Evolutionary conservation across 306 rosid species (phyloP), one percentile per base, ranked within the genome.

Genomic region (Albizia julibrissin): DNA sequence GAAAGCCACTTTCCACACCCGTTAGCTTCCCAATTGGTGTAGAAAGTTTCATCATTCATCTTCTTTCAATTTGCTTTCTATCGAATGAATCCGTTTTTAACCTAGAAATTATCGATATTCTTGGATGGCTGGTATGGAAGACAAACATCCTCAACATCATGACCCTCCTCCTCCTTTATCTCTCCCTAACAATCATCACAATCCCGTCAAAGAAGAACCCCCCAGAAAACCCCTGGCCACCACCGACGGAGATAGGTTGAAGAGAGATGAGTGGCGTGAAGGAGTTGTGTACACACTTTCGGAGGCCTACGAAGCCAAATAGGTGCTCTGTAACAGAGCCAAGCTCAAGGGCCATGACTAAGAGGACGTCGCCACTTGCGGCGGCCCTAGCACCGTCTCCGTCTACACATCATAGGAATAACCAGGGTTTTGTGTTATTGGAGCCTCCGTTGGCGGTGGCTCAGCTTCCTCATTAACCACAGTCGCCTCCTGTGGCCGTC

Each of bases 221-320:
- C 90, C 87, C 12, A 88, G 85, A 77, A 91, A 88, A 80, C 76
- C 81, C 0, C 14, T 37, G 1, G 58, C 66, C 21, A 13, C 52
- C 5, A 59, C 58, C 27, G 47, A 73, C 3, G 74, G 87, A 34
- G 96, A 92, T 22, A 87, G 97, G 66, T 34, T 93, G 16, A 96
- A 96, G 84, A 87, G 99, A 44, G 99, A 96, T 80, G 99, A 96
- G 84, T 96, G 99, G 98, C 93, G 99, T 81, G 99, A 96, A 88
- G 99, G 99, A 10, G 99, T 97, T 0, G 98, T 96, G 33, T 85
- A 94, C 0, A 87, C 87, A n/a, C 97, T 96, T 27, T 89, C 93
- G 69, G 98, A 96, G 54, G 97, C 94, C 7, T 93, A 96, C 33
- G 97, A 93, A 75, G 37, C 85, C 46, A 96, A 93, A 88, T 96